Base-by-base conservation (phyloP, 106 monocot genomes). In the Platanthera guangdongensis region DNA sequence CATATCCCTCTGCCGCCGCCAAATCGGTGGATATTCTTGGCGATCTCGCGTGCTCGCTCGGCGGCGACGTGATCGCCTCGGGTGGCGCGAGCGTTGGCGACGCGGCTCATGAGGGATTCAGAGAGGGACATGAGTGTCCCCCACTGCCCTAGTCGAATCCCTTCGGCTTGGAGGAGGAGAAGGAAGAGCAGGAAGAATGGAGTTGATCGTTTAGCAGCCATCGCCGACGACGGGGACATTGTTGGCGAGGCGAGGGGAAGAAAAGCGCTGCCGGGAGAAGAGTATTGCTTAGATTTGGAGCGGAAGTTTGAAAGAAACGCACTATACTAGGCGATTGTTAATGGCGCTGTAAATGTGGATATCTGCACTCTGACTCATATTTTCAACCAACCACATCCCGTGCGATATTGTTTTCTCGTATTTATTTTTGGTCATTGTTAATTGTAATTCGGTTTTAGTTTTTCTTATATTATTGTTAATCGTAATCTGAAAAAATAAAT, bases 81-180 rank as follows among this genome's bases (percentile, higher is more conserved):
- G n/a, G 81, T 82, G 47, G 73, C 69, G 69, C 93, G 88, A 60
- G 80, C 78, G 80, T 69, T 79, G 78, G 89, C 93, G 63, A 97
- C 89, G 77, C 93, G 87, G 55, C 71, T 52, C 62, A 97, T 78
- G 81, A 97, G 93, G 47, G 96, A 90, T 68, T 82, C 86, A 77
- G 93, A 87, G 75, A 93, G 82, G 68, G 93, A 93, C 79, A 87
- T 64, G 46, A 93, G 89, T 13, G 85, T 84, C 2, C 77, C 57
- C 79, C 73, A 82, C 50, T 84, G 78, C 51, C 78, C 53, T 8
- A 95, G 15, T 12, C 62, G 50, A 50, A 83, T 32, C 6, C 71
- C 73, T 46, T 55, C 5, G 53, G 83, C 64, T n/a, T 12, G 50
- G 3, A 77, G 81, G 19, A 77, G 21, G 65, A 78, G 52, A 21